phyloP scores from a whole-genome alignment of 2,329 filamentous ascomycete genomes.

The Diaporthe eres region DNA sequence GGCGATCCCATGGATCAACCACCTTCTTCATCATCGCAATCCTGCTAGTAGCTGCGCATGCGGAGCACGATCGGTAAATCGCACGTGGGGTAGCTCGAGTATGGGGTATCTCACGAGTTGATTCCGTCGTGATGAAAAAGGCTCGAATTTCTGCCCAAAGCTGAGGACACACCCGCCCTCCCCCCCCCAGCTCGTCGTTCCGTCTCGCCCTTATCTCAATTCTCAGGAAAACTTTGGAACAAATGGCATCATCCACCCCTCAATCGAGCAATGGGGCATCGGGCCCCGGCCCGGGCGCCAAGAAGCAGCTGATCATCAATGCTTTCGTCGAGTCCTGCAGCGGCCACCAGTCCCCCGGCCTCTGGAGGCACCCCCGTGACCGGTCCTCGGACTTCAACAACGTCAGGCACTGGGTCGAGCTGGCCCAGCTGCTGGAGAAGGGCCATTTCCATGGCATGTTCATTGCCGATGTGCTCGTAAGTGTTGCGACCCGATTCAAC shows the following conservation, averaged over 20 bases:
- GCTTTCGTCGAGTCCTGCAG: conserved; percentile 53
- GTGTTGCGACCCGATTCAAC: background rate
- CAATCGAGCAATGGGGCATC: background rate
- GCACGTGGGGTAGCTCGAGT: conserved; percentile 9
- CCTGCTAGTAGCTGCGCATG: background rate
- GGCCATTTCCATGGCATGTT: conserved; percentile 57
- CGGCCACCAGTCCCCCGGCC: conserved; percentile 40
- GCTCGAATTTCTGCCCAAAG: conserved; percentile 1
- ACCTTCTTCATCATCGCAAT: background rate
- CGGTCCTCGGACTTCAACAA: conserved; percentile 44
- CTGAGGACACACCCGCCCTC: background rate
- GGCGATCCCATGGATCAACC: conserved; percentile 21
- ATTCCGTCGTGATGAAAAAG: conserved; percentile 20
- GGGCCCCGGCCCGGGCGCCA: conserved; percentile 39
- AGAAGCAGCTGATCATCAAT: conserved; percentile 59
- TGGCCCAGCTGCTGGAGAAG: conserved; percentile 54
- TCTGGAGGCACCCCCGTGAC: conserved; percentile 43
- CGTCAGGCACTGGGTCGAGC: conserved; percentile 51
- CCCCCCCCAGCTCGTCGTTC: background rate
- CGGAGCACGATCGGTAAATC: background rate
- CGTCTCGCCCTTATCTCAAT: background rate
- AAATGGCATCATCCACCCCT: conserved; percentile 38
- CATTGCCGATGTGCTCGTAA: conserved; percentile 53
- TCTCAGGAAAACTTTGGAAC: background rate
- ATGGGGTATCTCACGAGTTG: background rate